Base-by-base conservation (phyloP, 2,329 filamentous ascomycete species). In the Gyromitra esculenta region DNA sequence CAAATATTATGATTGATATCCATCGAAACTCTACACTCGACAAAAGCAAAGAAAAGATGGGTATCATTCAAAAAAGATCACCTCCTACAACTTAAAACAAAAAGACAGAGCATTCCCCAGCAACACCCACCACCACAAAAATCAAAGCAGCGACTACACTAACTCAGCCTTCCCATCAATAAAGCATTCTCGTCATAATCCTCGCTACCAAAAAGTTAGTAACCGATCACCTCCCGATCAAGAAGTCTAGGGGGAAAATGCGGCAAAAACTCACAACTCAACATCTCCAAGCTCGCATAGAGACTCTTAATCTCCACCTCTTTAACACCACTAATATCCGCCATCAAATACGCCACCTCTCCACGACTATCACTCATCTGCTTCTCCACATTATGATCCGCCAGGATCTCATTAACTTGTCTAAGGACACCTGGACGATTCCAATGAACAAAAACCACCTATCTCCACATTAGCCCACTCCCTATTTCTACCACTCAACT, bases 331-430 rank as follows among this genome's bases (percentile, higher is more conserved):
- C 93, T 97, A 81, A 99, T 92, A 85, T 99, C 96, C 6, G 96
- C 95, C 94, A 99, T 97, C 78, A 99, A 87, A 83, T 99, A 99
- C 25, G 96, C 96, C 79, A 96, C 91, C 83, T 98, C 95, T 80
- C 94, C 95, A 85, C 91, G 91, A 85, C 92, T 97, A 84, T 98
- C 96, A 67, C 93, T 96, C 86, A 96, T 98, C 85, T 98, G 96
- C 87, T 98, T 98, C 86, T 97, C 94, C 81, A 99, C 94, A 84
- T 99, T 99, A 87, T 98, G 94, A 82, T 96, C 91, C 59, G 92
- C 92, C 63, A 98, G 88, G 77, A 98, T 93, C 82, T 96, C 92
- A 87, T 98, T 98, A 80, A 99, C 96, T 86, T 91, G 93, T 82
- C 94, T 89, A 84, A 99, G 87, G 78, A 99, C 96, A 87, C 96